phyloP scores from a whole-genome alignment of 108 stramenopile genomes.

The Skeletonema grethae region DNA sequence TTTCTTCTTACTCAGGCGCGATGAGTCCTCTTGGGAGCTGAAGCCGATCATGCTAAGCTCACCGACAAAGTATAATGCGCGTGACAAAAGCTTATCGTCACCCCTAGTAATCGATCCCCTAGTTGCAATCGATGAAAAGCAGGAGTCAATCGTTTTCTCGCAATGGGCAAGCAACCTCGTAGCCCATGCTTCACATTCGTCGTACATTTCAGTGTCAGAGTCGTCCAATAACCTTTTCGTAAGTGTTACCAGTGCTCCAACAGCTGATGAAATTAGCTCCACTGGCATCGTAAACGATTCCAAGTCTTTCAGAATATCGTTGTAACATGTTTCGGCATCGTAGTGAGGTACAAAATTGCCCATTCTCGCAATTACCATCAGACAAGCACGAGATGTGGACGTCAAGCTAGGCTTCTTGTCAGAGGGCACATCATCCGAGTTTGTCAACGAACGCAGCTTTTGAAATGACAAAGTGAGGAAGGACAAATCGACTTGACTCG shows the following conservation, averaged over 20 bases:
- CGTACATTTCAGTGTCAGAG: constrained; percentile 43
- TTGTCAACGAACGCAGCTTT: constrained; percentile 43
- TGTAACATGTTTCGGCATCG: constrained; percentile 34
- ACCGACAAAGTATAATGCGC: constrained; percentile 64
- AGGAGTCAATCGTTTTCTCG: constrained; percentile 36
- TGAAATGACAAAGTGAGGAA: constrained; percentile 62
- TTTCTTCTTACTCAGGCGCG: constrained; percentile 7
- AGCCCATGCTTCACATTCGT: constrained; percentile 56
- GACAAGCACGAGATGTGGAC: constrained; percentile 40
- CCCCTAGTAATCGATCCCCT: constrained; percentile 5
- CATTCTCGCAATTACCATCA: constrained; percentile 61
- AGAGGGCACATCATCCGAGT: constrained; percentile 19
- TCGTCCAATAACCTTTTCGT: constrained; percentile 45
- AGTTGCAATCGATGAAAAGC: constrained; percentile 16
- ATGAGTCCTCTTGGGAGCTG: constrained; percentile 49
- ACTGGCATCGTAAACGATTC: constrained; percentile 51
- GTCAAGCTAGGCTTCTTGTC: constrained; percentile 26
- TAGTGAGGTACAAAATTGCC: constrained; percentile 43
- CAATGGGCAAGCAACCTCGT: constrained; percentile 37
- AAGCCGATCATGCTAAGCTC: constrained; percentile 80
- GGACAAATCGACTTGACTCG: constrained; percentile 42
- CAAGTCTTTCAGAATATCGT: constrained; percentile 41
- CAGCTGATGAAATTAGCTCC: constrained; percentile 57
- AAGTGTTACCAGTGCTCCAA: constrained; percentile 53
- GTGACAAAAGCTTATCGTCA: constrained; percentile 40